A percentile compares a stretch with the other conserved stretches of the same genome.
Conservation (phyloP, 2,329 filamentous ascomycete genomes). For the Cladorrhinum sp. region DNA sequence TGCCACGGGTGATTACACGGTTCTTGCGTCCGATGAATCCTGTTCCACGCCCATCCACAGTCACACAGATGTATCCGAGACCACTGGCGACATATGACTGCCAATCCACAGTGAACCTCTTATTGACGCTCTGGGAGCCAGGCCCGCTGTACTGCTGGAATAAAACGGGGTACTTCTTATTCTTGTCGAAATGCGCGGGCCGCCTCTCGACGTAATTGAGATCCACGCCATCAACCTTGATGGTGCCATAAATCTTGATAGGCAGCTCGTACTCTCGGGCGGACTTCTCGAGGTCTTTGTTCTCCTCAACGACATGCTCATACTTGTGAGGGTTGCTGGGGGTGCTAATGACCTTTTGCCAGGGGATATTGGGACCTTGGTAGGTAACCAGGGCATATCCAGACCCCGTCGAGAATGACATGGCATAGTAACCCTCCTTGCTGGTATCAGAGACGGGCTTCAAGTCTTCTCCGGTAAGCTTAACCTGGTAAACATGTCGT, state of each 20-base stretch:
- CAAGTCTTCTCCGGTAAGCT: slow-evolving; percentile 73
- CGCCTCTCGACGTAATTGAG: slow-evolving; percentile 76
- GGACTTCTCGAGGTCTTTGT: slow-evolving; percentile 64
- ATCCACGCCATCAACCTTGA: slow-evolving; percentile 77
- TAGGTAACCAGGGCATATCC: slow-evolving; percentile 85
- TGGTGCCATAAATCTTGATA: slow-evolving; percentile 74
- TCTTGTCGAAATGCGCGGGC: slow-evolving; percentile 80
- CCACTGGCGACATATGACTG: slow-evolving; percentile 82
- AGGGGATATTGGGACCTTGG: slow-evolving; percentile 79
- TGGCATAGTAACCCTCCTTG: slow-evolving; percentile 72
- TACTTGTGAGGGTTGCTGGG: slow-evolving; percentile 64
- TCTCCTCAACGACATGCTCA: slow-evolving; percentile 74
- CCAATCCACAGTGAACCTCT: slow-evolving; percentile 80
- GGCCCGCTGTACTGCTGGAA: slow-evolving; percentile 95
- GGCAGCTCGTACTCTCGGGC: slow-evolving; percentile 79
- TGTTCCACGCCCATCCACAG: slow-evolving; percentile 89
- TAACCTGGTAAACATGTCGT: slow-evolving; percentile 87
- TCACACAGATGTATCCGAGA: slow-evolving; percentile 91
- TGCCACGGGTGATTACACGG: slow-evolving; percentile 76
- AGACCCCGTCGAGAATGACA: slow-evolving; percentile 78
- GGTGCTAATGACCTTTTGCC: slow-evolving; percentile 86
- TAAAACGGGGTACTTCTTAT: slow-evolving; percentile 86
- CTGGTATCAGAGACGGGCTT: slow-evolving; percentile 70
- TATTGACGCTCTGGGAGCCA: slow-evolving; percentile 83
- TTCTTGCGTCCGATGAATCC: slow-evolving; percentile 84